Conservation (phyloP, 495 filamentous ascomycete genomes). For the Hypoxylon cercidicola region DNA sequence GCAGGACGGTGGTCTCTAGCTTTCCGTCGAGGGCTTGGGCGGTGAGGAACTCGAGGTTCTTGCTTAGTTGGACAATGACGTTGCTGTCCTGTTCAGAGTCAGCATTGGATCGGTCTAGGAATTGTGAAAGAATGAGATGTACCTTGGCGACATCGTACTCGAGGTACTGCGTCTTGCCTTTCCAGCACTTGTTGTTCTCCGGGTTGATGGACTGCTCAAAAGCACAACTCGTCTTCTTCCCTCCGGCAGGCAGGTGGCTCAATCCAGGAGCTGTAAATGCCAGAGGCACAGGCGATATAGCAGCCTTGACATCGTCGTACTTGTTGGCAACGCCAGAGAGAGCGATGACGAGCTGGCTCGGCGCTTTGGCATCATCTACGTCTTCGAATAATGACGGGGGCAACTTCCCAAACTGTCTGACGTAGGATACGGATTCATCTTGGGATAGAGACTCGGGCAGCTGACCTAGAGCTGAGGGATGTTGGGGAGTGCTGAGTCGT, state of each 20-base stretch:
- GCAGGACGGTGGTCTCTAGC: conserved; percentile 59
- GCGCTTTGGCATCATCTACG: conserved; percentile 37
- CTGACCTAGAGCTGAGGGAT: conserved; percentile 52
- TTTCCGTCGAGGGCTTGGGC: conserved; percentile 48
- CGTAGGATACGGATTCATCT: conserved; percentile 52
- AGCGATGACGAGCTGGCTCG: conserved; percentile 61
- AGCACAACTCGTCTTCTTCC: conserved; percentile 50
- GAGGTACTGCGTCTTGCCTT: conserved; percentile 54
- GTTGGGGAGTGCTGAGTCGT: conserved; percentile 52
- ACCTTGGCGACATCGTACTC: conserved; percentile 57
- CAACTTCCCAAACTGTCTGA: conserved; percentile 54
- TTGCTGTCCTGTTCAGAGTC: conserved; percentile 41
- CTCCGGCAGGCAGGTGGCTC: conserved; percentile 49
- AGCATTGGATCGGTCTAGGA: background rate
- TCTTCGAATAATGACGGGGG: conserved; percentile 54
- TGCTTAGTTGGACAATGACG: conserved; percentile 43
- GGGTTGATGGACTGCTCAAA: conserved; percentile 56
- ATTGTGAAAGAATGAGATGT: background rate
- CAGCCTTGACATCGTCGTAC: conserved; percentile 43
- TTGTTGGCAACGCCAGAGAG: conserved; percentile 58
- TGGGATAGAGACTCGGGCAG: conserved; percentile 50
- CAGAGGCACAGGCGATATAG: conserved; percentile 47
- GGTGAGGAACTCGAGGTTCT: conserved; percentile 47
- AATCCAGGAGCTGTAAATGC: conserved; percentile 56
- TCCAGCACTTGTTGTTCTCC: conserved; percentile 56